Conservation (phyloP, 768 basidiomycete species). For the Termitomyces sp. region DNA sequence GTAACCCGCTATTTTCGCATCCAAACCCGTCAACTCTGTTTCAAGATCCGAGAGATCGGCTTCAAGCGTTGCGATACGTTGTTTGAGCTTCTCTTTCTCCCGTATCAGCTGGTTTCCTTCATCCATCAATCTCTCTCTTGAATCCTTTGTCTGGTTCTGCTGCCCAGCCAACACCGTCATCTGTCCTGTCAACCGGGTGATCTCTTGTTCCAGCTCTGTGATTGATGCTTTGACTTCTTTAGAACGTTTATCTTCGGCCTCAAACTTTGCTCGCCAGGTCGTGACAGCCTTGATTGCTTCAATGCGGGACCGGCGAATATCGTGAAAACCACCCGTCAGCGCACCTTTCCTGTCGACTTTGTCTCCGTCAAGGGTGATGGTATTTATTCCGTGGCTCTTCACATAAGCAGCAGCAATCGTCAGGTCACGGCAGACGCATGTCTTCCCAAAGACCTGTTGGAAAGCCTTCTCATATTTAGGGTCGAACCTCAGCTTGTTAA, state of each 20-base stretch:
- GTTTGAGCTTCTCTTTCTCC: slow-evolving; percentile 67
- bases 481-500: slow-evolving; percentile 80
- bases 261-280: slow-evolving; percentile 68
- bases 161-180: slow-evolving; percentile 67
- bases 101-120: slow-evolving; percentile 53
- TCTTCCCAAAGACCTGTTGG: slow-evolving; percentile 96
- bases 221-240: slow-evolving; percentile 74
- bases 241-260: slow-evolving; percentile 55
- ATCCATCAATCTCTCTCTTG: slow-evolving; percentile 58
- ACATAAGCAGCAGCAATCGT: slow-evolving; percentile 92
- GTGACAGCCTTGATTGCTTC: slow-evolving; percentile 78
- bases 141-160: slow-evolving; percentile 63
- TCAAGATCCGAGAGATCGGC: slow-evolving; percentile 64
- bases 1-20: slow-evolving; percentile 59
- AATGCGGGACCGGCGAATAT: slow-evolving; percentile 82
- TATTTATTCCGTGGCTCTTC: slow-evolving; percentile 90
- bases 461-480: slow-evolving; percentile 72
- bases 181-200: slow-evolving; percentile 67
- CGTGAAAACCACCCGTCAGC: slow-evolving; percentile 94
- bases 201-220: slow-evolving; percentile 74
- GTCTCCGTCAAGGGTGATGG: slow-evolving; percentile 96
- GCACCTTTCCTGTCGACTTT: slow-evolving; percentile 96
- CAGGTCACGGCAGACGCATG: slow-evolving; percentile 91
- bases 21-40: slow-evolving; percentile 58
- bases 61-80: slow-evolving; percentile 59